These are phyloP conservation scores for Vachellia pachyceras DNA, from an alignment of 306 rosid genomes.

Conservation along the genomic window DNA sequence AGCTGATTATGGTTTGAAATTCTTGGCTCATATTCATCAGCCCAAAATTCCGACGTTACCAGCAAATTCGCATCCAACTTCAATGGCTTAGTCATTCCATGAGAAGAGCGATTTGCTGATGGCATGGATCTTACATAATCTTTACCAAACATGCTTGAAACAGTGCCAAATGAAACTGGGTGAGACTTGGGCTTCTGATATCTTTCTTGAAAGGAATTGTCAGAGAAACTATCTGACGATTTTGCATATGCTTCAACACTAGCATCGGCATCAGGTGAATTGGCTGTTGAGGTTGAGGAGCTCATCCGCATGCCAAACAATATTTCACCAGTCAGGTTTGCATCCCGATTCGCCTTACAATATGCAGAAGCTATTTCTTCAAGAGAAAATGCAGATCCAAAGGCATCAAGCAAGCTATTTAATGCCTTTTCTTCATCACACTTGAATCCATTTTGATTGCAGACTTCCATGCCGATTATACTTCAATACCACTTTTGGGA, in stretches of 20 bases:
- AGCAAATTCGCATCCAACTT: conserved; percentile 57
- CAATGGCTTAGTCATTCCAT: conserved; percentile 46
- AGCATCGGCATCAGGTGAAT: conserved; percentile 39
- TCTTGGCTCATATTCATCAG: conserved; percentile 41
- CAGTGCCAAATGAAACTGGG: conserved; percentile 67
- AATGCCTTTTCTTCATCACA: conserved; percentile 62
- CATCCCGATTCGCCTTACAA: conserved; percentile 65
- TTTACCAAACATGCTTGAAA: conserved; percentile 68
- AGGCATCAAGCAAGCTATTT: conserved; percentile 66
- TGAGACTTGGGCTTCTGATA: conserved; percentile 49
- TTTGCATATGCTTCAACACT: conserved; percentile 38
- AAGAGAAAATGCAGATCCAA: conserved; percentile 65
- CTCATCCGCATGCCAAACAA: conserved; percentile 58
- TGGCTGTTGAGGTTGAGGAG: conserved; percentile 37
- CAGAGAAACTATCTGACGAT: conserved; percentile 41
- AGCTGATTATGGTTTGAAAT: conserved; percentile 39
- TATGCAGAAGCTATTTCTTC: conserved; percentile 83
- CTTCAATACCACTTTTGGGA: conserved; percentile 5
- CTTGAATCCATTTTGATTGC: conserved; percentile 39
- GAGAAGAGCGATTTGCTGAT: conserved; percentile 44
- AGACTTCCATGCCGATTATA: conserved; percentile 55
- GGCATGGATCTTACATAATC: conserved; percentile 48
- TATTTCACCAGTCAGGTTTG: conserved; percentile 65
- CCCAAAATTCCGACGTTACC: conserved; percentile 57
- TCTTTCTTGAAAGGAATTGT: conserved; percentile 45